Evolutionary conservation across 2,329 filamentous ascomycete genomes (phyloP), one percentile per base, ranked within the genome.

Genomic region (Claviceps cyperi): DNA sequence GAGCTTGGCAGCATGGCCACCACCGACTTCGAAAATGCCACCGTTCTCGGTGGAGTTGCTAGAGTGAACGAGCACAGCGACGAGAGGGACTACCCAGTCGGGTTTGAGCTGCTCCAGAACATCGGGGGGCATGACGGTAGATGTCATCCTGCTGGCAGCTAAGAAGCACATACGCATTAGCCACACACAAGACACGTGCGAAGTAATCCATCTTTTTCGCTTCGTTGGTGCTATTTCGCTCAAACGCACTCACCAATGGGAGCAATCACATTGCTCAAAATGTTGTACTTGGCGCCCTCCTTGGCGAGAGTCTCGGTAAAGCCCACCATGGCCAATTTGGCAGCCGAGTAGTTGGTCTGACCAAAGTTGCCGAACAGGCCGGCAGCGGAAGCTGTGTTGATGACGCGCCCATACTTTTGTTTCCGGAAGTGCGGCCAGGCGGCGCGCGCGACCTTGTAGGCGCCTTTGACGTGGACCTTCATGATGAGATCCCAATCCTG

Each of bases 341-440:
- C 92, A 53, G 92, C 90, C 49, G 91, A 94, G 72, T 98, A 98
- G 72, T 96, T 97, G 66, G 83, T 80, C 73, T 97, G 91, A 57
- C 91, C 92, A 63, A 96, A 97, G 71, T 81, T 92, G 62, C 92
- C 92, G 66, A 94, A 97, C 49, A 98, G 76, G 61, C 92, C 92
- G 54, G 92, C 90, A 51, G 89, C 89, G n/a, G 91, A 97, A 38
- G 91, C 81, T 22, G 92, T 97, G 76, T 94, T 97, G 72, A 98
- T 95, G 58, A 98, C 76, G 60, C 92, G 81, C 55, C 92, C 92
- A 66, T 87, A 98, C 80, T 96, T 97, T 72, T 98, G 92, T 74
- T 97, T 97, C 64, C 91, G 80, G 78, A 98, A 97, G 70, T 97
- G 77, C 53, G 91, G 89, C 91, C 92, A 98, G 48, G 92, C 92